A percentile compares a stretch with the other conserved stretches of the same genome.
Evolutionary conservation across 129 eudicot genomes (phyloP).

Genomic region (Rutidosis leptorrhynchoides): DNA sequence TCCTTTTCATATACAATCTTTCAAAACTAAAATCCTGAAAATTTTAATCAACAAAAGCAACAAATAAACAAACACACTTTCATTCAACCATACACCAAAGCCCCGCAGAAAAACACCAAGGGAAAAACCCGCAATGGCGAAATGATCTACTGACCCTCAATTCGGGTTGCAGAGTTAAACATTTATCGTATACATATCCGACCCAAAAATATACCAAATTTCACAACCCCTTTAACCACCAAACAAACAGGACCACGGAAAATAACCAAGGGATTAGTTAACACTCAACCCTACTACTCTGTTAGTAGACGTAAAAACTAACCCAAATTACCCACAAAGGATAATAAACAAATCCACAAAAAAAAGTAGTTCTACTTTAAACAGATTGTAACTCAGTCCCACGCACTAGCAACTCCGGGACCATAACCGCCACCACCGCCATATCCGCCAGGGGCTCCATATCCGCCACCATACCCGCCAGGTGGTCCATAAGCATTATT

Average conservation of each 20-base stretch:
- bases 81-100: background rate
- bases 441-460: constrained; percentile 41
- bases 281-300: constrained; percentile 23
- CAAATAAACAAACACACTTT: background rate
- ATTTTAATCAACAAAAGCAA: background rate
- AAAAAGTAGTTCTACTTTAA: constrained; percentile 20
- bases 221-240: constrained; percentile 36
- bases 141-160: constrained; percentile 40
- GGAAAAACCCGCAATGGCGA: background rate
- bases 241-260: constrained; percentile 21
- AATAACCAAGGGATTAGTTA: constrained; percentile 13
- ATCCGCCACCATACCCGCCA: constrained; percentile 35
- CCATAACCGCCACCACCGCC: constrained; percentile 28
- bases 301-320: constrained; percentile 38
- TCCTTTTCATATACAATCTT: too few relatives aligned
- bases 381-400: constrained; percentile 45
- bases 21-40: background rate
- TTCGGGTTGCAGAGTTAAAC: constrained; percentile 29
- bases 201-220: constrained; percentile 22
- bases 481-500: constrained; percentile 36
- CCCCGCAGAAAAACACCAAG: background rate
- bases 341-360: constrained; percentile 19
- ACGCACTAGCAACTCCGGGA: constrained; percentile 66
- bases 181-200: constrained; percentile 24
- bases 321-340: constrained; percentile 22